Percentiles rank a stretch among this genome's conserved stretches.
Evolutionary conservation across 2,329 filamentous ascomycete species (phyloP).

Genomic region (Colletotrichum spinosum): DNA sequence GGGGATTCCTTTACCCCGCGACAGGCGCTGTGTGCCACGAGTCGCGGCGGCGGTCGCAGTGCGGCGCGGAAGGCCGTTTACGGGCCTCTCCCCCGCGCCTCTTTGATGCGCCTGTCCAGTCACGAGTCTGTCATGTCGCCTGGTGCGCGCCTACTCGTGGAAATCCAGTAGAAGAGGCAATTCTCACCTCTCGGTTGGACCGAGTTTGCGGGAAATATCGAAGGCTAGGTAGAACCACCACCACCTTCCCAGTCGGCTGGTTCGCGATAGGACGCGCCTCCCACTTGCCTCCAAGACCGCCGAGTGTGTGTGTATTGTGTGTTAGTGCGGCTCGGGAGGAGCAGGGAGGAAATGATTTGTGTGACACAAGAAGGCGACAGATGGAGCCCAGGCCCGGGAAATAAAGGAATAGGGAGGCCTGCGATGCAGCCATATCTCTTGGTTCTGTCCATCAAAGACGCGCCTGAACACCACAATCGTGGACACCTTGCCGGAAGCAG

Average conservation of each 20-base stretch:
- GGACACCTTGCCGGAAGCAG: background rate
- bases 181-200: too few relatives aligned
- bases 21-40: conserved; percentile 3
- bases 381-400: conserved; percentile 26
- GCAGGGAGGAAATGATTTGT: conserved; percentile 20
- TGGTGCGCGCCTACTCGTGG: too few relatives aligned
- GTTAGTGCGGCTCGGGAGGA: too few relatives aligned
- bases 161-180: too few relatives aligned
- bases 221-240: too few relatives aligned
- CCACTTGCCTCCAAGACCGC: too few relatives aligned
- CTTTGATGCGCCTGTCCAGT: too few relatives aligned
- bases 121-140: too few relatives aligned
- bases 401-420: background rate
- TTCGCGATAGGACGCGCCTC: too few relatives aligned
- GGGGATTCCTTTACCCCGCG: conserved; percentile 1
- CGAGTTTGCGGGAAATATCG: too few relatives aligned
- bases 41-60: conserved; percentile 8
- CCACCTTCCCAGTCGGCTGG: too few relatives aligned
- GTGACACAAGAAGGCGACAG: conserved; percentile 14
- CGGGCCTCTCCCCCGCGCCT: background rate
- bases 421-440: conserved; percentile 30
- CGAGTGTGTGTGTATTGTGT: too few relatives aligned
- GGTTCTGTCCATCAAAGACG: background rate
- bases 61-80: background rate
- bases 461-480: background rate